Base-by-base conservation (phyloP, 2,329 filamentous ascomycete species). In the Westerdykella aurantiaca region DNA sequence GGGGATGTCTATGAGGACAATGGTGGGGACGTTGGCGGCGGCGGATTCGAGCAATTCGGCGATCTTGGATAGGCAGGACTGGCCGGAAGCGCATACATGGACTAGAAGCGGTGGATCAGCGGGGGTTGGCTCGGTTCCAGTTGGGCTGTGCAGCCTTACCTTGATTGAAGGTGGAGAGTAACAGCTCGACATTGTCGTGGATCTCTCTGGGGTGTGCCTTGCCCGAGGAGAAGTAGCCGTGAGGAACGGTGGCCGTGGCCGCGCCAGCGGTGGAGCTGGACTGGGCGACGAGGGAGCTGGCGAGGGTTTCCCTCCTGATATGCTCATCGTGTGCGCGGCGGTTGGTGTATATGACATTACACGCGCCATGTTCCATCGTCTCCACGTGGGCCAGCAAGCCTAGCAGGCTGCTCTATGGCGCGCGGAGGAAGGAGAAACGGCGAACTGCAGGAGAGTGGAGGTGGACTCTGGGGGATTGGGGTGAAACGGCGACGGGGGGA, bases 291-390 rank as follows among this genome's bases (percentile, higher is more conserved):
- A 64, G 53, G 16, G 61, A 65, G 40, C 54, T 57, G 39, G 61
- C 62, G 48, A 68, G 52, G 40, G 58, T 60, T 43, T 68, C 64
- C 44, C 60, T 58, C 34, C 59, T 59, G 34, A 69, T 65, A 49
- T 65, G 57, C 50, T 68, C 66, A 46, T 69, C 66, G 50, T 67
- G 61, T 46, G 67, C 67, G 42, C 68, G 64, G 39, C 68, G 63
- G 55, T 71, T 67, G 49, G 70, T 58, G 60, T 71, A 71, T 47
- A 71, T 67, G 41, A 71, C 61, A 56, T 70, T 69, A 59, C 68
- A 71, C 45, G 65, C 61, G 55, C 67, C 68, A 66, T 69, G 66
- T 45, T 70, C 67, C 69, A 71, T 71, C 41, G 51, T 65, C 56
- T 60, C 58, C 58, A 52, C 55, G 48, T 5, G 23, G 23, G 23